phyloP scores from a whole-genome alignment of 768 basidiomycete genomes.

The Mycena crocata region DNA sequence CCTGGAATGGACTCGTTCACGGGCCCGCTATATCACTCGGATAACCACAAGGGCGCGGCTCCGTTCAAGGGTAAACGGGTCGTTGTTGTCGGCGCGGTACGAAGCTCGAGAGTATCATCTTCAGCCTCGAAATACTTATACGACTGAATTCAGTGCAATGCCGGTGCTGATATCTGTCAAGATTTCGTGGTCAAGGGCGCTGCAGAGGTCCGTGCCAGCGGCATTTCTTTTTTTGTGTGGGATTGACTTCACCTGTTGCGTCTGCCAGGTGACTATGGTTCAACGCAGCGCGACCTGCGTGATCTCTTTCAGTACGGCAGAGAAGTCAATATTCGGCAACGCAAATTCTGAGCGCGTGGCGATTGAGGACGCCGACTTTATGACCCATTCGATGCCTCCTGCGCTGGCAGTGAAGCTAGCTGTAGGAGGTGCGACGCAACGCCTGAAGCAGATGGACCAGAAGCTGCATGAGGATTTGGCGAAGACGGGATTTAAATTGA shows the following conservation, averaged over 20 bases:
- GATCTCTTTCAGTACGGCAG: conserved; percentile 2
- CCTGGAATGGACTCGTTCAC: conserved; percentile 22
- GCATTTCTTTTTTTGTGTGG: too few species aligned
- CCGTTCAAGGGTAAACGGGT: conserved; percentile 23
- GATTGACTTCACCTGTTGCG: background rate
- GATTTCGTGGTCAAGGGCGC: conserved; percentile 30
- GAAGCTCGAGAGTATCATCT: background rate
- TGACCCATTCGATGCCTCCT: conserved; percentile 31
- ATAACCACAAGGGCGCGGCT: conserved; percentile 23
- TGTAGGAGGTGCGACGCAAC: conserved; percentile 5
- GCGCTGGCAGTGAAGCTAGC: conserved; percentile 33
- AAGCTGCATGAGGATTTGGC: conserved; percentile 33
- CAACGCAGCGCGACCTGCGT: conserved; percentile 32
- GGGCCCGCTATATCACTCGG: conserved; percentile 27
- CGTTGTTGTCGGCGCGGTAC: conserved; percentile 28
- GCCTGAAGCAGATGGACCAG: conserved; percentile 17
- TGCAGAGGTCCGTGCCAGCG: conserved; percentile 1
- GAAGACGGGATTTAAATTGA: conserved; percentile 44
- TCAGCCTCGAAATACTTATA: background rate
- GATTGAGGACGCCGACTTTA: conserved; percentile 29
- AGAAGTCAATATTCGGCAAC: background rate
- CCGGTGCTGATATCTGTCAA: conserved; percentile 22
- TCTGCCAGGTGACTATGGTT: conserved; percentile 31
- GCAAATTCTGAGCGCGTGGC: background rate
- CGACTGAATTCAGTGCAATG: conserved; percentile 22